Evolutionary conservation across 768 basidiomycete genomes (phyloP), one percentile per base, ranked within the genome.

Genomic region (Tricholoma sp.): DNA sequence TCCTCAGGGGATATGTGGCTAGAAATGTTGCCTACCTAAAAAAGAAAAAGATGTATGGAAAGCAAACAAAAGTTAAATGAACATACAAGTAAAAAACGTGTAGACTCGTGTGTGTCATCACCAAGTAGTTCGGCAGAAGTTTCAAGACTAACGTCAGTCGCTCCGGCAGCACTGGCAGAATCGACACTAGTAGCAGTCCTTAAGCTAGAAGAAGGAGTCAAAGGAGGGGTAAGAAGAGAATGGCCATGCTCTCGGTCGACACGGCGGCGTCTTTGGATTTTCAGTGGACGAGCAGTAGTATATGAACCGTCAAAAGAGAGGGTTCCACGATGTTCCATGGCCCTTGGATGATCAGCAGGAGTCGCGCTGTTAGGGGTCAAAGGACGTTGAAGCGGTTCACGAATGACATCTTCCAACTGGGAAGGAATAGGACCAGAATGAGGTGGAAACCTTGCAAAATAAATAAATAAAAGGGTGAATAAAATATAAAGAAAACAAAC

Each of bases 141-240:
- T 20, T 66, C 52, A 6, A 32, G 28, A 42, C 13, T 15, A 8
- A 15, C 5, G n/a, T 53, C 67, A 52, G 61, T 60, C 55, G 45
- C 59, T 55, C 60, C 62, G 13, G 34, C 36, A 54, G 47, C 55
- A 32, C 29, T 49, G n/a, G 52, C 54, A 7, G 71, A 71, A 11
- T 74, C 75, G 15, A 64, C 56, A 56, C 74, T 76, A 32, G 66
- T 66, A 2, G 68, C 66, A 2, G 77, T 76, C 52, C 68, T 68
- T 45, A 79, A 70, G 57, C 77, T 79, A 11, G 84, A 85, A 1
- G 87, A 83, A 0, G 87, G 87, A 1, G 87, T 88, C 44, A 89
- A 76, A 10, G 86, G 88, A 33, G 86, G 86, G 0, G 86, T 88
- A 52, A 87, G 74, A 42, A 84, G 73, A 20, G 70, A 61, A 57